Percentiles rank a stretch among this genome's conserved stretches.
These are phyloP conservation scores for Trypanosoma lewisi DNA, from an alignment of 208 protist genomes.

Conservation along the genomic window DNA sequence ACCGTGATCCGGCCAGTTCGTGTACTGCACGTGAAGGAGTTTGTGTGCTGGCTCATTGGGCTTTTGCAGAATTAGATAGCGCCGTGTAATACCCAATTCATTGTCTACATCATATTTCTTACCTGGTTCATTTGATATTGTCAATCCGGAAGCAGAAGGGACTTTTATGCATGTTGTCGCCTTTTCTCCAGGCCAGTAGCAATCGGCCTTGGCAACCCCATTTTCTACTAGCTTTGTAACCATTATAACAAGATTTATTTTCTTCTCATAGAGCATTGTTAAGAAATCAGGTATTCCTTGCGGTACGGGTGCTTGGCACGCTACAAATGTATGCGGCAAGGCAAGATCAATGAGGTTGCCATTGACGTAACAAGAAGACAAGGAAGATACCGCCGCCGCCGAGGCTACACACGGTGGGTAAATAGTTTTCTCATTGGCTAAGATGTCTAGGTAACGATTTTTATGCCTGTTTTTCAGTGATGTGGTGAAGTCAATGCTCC, in stretches of 20 bases:
- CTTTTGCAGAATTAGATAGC: slow-evolving; percentile 25
- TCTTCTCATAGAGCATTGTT: slow-evolving; percentile 32
- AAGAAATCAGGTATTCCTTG: slow-evolving; percentile 65
- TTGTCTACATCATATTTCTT: slow-evolving; percentile 34
- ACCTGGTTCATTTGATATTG: slow-evolving; percentile 37
- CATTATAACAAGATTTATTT: slow-evolving; percentile 77
- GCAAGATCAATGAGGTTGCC: slow-evolving; percentile 50
- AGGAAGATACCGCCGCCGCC: not conserved
- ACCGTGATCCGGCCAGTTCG: slow-evolving; percentile 83
- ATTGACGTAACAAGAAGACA: slow-evolving; percentile 53
- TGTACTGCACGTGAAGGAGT: slow-evolving; percentile 75
- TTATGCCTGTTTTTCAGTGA: slow-evolving; percentile 39
- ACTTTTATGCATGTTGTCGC: slow-evolving; percentile 5
- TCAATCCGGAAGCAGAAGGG: slow-evolving; percentile 4
- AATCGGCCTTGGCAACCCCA: slow-evolving; percentile 67
- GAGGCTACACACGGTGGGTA: slow-evolving; percentile 39
- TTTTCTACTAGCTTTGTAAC: slow-evolving; percentile 56
- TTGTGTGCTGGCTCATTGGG: slow-evolving; percentile 28
- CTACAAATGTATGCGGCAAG: slow-evolving; percentile 59
- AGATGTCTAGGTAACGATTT: slow-evolving; percentile 81
- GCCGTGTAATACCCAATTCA: slow-evolving; percentile 24
- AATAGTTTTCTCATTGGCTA: slow-evolving; percentile 76
- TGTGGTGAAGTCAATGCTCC: slow-evolving; percentile 59
- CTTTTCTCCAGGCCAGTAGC: slow-evolving; percentile 67
- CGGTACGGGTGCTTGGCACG: slow-evolving; percentile 74